phyloP scores from a whole-genome alignment of 2,329 filamentous ascomycete genomes.

The Diaporthe sp. region DNA sequence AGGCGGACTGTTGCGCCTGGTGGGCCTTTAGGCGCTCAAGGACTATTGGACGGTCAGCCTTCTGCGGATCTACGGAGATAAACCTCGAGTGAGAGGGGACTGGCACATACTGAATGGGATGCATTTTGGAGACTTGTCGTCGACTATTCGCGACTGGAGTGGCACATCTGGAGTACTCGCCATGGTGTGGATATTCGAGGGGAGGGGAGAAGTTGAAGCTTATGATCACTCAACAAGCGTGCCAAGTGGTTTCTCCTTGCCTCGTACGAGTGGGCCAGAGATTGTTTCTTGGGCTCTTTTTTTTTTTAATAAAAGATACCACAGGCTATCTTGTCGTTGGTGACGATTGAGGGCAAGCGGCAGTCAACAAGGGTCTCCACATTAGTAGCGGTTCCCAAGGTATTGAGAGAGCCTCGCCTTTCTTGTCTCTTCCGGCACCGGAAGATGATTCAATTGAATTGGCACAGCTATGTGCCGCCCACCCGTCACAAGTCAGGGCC shows the following conservation, averaged over 20 bases:
- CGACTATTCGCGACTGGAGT: constrained; percentile 64
- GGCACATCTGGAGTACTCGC: constrained; percentile 48
- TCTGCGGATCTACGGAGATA: too few relatives aligned
- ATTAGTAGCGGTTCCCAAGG: neutral
- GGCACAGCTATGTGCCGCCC: neutral
- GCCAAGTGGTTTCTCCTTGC: neutral
- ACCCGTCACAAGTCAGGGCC: neutral
- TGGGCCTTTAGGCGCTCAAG: constrained; percentile 67
- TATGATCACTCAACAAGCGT: neutral
- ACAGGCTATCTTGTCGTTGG: neutral
- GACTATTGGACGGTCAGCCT: constrained; percentile 50
- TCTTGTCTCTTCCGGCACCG: constrained; percentile 20
- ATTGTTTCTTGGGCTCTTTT: neutral
- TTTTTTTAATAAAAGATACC: too few relatives aligned
- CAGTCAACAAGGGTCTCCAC: constrained; percentile 15
- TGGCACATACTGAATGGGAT: constrained; percentile 73
- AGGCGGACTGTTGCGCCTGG: constrained; percentile 21
- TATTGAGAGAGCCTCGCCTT: constrained; percentile 7
- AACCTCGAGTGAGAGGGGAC: neutral
- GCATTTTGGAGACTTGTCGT: constrained; percentile 85
- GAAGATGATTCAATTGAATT: constrained; percentile 1
- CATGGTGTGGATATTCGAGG: constrained; percentile 44
- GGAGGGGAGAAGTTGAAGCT: neutral
- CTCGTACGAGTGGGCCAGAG: neutral
- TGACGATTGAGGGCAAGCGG: neutral